Evolutionary conservation across 75 land plant species (phyloP).

Genomic region (Larix kaempferi): DNA sequence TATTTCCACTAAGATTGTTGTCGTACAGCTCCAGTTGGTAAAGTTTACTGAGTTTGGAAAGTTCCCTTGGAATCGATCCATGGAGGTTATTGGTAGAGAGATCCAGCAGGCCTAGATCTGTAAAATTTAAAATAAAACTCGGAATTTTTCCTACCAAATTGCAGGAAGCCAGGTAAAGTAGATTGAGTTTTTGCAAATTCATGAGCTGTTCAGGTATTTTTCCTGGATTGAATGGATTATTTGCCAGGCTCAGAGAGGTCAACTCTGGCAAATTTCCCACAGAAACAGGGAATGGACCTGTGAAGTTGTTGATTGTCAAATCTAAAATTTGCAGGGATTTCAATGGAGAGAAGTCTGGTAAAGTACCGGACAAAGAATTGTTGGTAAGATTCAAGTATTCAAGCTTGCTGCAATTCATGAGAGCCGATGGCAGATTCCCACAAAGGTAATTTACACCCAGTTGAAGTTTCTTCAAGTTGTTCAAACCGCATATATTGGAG

Average conservation of each 20-base stretch:
- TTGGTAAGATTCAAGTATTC: slow-evolving; percentile 46
- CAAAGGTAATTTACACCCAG: slow-evolving; percentile 48
- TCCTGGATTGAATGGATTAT: slow-evolving; percentile 45
- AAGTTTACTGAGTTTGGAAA: slow-evolving; percentile 46
- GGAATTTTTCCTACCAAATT: slow-evolving; percentile 56
- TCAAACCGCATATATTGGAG: slow-evolving; percentile 26
- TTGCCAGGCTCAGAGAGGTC: slow-evolving; percentile 34
- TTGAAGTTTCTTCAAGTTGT: slow-evolving; percentile 25
- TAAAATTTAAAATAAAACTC: slow-evolving; percentile 34
- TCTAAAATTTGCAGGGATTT: slow-evolving; percentile 36
- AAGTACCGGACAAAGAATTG: slow-evolving; percentile 49
- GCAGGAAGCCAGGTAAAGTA: slow-evolving; percentile 37
- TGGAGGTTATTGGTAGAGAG: slow-evolving; percentile 45
- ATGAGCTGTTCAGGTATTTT: slow-evolving; percentile 47
- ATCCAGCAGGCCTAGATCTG: slow-evolving; percentile 40
- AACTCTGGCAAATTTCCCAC: slow-evolving; percentile 34
- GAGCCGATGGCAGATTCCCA: slow-evolving; percentile 48
- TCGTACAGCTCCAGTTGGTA: slow-evolving; percentile 54
- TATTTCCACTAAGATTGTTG: slow-evolving; percentile 58
- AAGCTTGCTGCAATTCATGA: slow-evolving; percentile 43
- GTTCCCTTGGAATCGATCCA: slow-evolving; percentile 38
- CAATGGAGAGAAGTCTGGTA: slow-evolving; percentile 63
- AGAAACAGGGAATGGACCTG: slow-evolving; percentile 56
- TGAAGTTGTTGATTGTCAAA: slow-evolving; percentile 44
- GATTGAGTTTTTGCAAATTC: slow-evolving; percentile 43